Conservation (phyloP, 257 asterid species). For the Fraxinus americana region DNA sequence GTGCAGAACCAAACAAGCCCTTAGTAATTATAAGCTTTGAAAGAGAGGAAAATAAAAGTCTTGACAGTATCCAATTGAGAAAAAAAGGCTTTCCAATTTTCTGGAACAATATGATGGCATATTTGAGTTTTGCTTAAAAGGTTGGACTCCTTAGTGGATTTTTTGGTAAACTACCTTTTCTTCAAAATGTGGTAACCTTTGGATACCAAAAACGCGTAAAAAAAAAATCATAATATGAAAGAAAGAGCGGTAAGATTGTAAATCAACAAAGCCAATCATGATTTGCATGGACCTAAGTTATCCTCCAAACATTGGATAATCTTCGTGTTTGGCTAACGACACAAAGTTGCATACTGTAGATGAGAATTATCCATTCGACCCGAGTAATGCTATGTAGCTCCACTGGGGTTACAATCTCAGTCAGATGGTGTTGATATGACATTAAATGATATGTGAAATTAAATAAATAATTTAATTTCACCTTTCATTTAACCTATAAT, state of each 20-base stretch:
- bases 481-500: too few species aligned
- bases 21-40: not conserved
- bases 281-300: not conserved
- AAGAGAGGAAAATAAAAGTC: constrained; percentile 10
- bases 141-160: not conserved
- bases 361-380: too few species aligned
- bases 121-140: constrained; percentile 3
- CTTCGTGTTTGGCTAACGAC: not conserved
- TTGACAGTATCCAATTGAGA: not conserved
- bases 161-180: not conserved
- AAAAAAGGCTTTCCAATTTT: not conserved
- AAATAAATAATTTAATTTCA: too few species aligned
- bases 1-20: not conserved
- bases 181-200: not conserved
- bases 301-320: not conserved
- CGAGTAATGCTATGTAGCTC: too few species aligned
- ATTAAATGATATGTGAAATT: too few species aligned
- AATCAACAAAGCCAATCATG: not conserved
- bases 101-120: not conserved
- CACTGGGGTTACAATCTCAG: too few species aligned
- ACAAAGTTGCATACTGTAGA: not conserved
- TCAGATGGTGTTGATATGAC: too few species aligned
- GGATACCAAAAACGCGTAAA: constrained; percentile 5
- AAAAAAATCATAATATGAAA: not conserved
- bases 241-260: not conserved